Evolutionary conservation across 495 filamentous ascomycete genomes (phyloP), one percentile per base, ranked within the genome.

Genomic region (Aspergillus bertholletiae): DNA sequence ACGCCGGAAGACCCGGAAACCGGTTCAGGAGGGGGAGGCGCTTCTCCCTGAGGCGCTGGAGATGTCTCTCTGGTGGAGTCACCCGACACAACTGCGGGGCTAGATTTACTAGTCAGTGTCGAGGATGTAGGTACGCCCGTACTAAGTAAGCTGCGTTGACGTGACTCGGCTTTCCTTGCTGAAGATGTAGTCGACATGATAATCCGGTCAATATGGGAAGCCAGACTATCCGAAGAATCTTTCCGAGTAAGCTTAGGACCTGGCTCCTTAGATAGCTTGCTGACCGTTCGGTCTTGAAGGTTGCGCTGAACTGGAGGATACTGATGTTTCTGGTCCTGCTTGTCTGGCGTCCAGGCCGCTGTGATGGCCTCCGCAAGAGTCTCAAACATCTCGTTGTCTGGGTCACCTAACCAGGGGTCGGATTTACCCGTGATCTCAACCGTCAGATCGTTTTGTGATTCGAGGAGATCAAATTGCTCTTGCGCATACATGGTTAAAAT

Each of bases 321-420:
- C 27, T 69, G 54, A 49, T 71, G 58, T 63, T 73, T 57, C 44
- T 60, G 61, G 34, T 28, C 52, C 35, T 70, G 51, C 45, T 66
- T 49, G 49, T 65, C 56, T 7, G 63, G 61, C 23, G 65, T 68
- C 94, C 94, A 98, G 0, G 87, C 93, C 21, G 84, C 78, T 69
- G 90, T 85, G 45, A 97, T 85, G 0, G 93, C 95, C 53, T 87
- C 80, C 59, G 96, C 90, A 1, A 97, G 80, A 0, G 90, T 96
- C 34, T 84, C 82, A 63, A 96, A 98, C 59, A 96, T 90, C 60
- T 92, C 83, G 56, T 95, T 97, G 27, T 87, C 83, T 13, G 88
- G 91, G 53, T 96, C 91, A 2, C 94, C 94, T 0, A 98, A 82
- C 94, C 94, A 98, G 15, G 94, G 89, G 63, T 98, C 94, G 1